Conservation (phyloP, 768 basidiomycete species). For the Russula sp. region DNA sequence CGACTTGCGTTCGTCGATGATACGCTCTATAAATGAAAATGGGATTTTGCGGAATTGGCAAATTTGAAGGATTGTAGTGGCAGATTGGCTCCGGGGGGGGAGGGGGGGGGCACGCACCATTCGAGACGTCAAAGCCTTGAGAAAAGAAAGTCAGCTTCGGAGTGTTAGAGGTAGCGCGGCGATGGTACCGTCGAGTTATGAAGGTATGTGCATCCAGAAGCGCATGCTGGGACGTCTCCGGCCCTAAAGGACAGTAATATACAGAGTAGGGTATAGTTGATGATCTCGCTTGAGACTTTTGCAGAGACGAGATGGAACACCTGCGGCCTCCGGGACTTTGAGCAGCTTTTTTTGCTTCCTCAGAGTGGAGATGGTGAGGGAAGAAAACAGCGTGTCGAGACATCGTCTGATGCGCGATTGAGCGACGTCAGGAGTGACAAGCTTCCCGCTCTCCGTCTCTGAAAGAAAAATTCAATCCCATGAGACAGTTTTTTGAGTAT, state of each 20-base stretch:
- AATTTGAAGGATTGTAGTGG: not conserved
- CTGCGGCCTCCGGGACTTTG: not conserved
- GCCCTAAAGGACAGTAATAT: not conserved
- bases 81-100: no score
- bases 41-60: not conserved
- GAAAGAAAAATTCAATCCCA: no score
- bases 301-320: constrained; percentile 8
- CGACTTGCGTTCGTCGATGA: constrained; percentile 10
- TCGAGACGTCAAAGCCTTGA: constrained; percentile 9
- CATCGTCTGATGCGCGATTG: constrained; percentile 5
- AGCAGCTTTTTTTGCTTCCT: not conserved
- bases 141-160: constrained; percentile 7
- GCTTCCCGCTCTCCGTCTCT: not conserved
- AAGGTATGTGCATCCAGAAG: constrained; percentile 7
- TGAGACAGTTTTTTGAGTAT: not conserved
- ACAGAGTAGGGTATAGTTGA: not conserved
- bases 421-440: constrained; percentile 7
- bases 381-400: not conserved
- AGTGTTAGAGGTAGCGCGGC: not conserved
- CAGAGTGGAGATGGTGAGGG: not conserved
- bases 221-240: not conserved
- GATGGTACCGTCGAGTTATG: constrained; percentile 10
- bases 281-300: not conserved
- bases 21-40: constrained; percentile 1
- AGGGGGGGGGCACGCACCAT: not conserved